These are phyloP conservation scores for Diaporthe aspalathi DNA, from an alignment of 2,329 filamentous ascomycete genomes.

Conservation along the genomic window DNA sequence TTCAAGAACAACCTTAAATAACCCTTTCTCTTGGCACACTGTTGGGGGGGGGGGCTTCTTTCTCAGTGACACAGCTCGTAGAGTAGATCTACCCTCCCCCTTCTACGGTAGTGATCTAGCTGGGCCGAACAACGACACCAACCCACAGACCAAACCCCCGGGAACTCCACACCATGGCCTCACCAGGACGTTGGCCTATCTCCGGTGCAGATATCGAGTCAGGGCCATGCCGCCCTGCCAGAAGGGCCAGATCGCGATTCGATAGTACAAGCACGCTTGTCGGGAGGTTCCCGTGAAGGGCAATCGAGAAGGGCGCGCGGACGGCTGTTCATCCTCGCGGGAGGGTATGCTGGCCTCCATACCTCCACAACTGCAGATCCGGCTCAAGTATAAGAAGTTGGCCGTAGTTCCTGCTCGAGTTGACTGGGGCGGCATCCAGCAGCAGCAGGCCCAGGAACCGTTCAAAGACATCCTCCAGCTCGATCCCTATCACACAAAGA, in stretches of 20 bases:
- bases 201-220: conserved; percentile 3
- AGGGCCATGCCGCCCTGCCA: background rate
- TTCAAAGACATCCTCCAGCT: background rate
- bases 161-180: conserved; percentile 11
- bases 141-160: background rate
- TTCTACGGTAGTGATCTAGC: background rate
- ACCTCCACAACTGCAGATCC: conserved; percentile 1
- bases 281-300: background rate
- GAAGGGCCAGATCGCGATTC: background rate
- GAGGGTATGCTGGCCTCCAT: background rate
- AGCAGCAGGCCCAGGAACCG: background rate
- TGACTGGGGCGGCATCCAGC: background rate
- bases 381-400: conserved; percentile 9
- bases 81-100: too few species aligned
- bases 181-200: background rate
- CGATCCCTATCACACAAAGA: background rate
- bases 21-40: background rate
- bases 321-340: background rate
- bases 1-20: conserved; percentile 13
- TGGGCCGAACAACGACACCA: background rate
- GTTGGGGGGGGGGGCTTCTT: background rate
- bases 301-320: background rate
- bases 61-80: background rate
- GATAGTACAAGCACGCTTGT: background rate
- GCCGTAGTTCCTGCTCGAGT: background rate